Base-by-base conservation (phyloP, 108 stramenopile species). In the Cyclotella distinguenda region DNA sequence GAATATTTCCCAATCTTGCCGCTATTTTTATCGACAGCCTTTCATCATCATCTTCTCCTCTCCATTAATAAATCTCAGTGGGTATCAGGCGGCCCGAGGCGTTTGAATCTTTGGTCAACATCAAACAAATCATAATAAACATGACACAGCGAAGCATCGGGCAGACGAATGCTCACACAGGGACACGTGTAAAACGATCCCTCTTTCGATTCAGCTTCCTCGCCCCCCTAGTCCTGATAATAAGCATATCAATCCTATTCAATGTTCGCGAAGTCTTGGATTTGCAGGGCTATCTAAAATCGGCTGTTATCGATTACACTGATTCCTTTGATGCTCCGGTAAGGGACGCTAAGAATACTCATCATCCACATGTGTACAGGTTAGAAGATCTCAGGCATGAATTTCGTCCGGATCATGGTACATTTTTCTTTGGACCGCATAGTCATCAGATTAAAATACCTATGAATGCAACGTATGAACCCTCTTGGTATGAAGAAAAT, bases 381-480 rank as follows among this genome's bases (percentile, higher is more conserved):
- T 56, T 34, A 21, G 55, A 56, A 25, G 55, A 56, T 7, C 10
- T 56, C 26, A 39, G 39, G 21, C 12, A 56, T 12, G 36, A 30
- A 21, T 27, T 28, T 39, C 55, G 33, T 39, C 55, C 55, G n/a
- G 55, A 56, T 34, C 61, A 62, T 25, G 61, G 61, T 2, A 48
- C 46, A 12, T 62, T 62, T 21, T 62, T 48, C 30, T 62, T 62
- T n/a, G 61, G 61, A 18, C 47, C 61, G 0, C 26, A 21, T 22
- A 62, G 61, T 38, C 33, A 48, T 30, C 22, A 62, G 30, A 35
- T 62, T 35, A 22, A 47, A 8, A 62, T 62, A 22, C 55, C 55
- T 1, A 21, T 22, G 15, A 21, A 56, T 16, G 6, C 21, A 4
- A 39, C 7, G 34, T 56, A 39, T 56, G 55, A 56, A 19, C 55